Conservation (phyloP, 768 basidiomycete species). For the Auriculariales sp. region DNA sequence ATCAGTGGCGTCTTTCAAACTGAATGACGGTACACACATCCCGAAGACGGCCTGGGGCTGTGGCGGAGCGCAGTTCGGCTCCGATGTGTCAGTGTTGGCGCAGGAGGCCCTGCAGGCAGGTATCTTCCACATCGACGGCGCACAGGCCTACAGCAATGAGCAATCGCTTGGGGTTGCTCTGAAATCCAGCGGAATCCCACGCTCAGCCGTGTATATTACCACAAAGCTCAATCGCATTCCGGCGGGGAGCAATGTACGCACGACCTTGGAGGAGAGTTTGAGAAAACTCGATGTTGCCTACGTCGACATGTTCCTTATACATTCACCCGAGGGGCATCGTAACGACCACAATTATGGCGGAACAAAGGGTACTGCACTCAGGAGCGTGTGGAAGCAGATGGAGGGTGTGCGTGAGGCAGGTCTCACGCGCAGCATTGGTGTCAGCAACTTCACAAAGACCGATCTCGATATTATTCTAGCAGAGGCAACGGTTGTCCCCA, state of each 20-base stretch:
- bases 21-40: conserved; percentile 1
- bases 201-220: conserved; percentile 44
- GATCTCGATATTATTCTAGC: conserved; percentile 59
- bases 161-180: conserved; percentile 36
- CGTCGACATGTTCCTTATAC: conserved; percentile 54
- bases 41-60: conserved; percentile 1
- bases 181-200: conserved; percentile 12
- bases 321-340: conserved; percentile 15
- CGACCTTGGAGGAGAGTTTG: conserved; percentile 35
- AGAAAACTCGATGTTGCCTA: conserved; percentile 35
- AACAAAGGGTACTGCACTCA: no score
- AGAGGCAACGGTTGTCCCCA: conserved; percentile 51
- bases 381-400: conserved; percentile 45
- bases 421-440: conserved; percentile 39
- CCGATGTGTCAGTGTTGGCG: background rate
- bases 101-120: conserved; percentile 39
- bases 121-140: conserved; percentile 50
- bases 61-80: conserved; percentile 5
- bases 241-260: conserved; percentile 31
- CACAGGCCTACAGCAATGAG: conserved; percentile 46
- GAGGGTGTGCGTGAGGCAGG: conserved; percentile 38
- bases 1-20: no score
- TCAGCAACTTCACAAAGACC: conserved; percentile 59
- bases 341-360: no score
- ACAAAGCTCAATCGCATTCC: conserved; percentile 31